Percentiles rank a stretch among this genome's conserved stretches.
Conservation (phyloP, 2,329 filamentous ascomycete species). For the Penicillium vulpinum region DNA sequence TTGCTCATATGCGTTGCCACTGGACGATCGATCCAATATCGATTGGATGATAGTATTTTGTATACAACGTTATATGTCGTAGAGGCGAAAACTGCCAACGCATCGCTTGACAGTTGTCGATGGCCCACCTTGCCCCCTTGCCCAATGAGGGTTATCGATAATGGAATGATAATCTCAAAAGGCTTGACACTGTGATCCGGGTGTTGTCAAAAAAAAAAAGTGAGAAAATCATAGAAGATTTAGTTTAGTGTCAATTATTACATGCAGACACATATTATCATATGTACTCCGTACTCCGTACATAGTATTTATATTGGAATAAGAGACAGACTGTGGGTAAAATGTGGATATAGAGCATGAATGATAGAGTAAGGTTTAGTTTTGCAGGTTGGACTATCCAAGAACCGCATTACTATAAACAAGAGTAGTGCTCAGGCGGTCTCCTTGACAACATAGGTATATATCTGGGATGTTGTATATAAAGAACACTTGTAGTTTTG, state of each 20-base stretch:
- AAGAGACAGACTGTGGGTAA: background rate
- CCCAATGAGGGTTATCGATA: background rate
- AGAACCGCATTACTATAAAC: slow-evolving; percentile 1
- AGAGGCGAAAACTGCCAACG: slow-evolving; percentile 8
- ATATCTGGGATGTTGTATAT: too few species aligned
- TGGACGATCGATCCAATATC: slow-evolving; percentile 6
- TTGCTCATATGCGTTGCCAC: slow-evolving; percentile 1
- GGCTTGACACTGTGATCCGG: background rate
- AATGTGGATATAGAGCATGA: slow-evolving; percentile 1
- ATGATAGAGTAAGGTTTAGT: slow-evolving; percentile 2
- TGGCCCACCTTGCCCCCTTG: background rate
- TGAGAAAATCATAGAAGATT: too few species aligned
- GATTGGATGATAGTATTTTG: slow-evolving; percentile 4
- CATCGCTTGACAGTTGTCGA: slow-evolving; percentile 12
- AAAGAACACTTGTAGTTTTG: too few species aligned
- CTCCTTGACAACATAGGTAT: too few species aligned
- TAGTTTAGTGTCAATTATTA: background rate
- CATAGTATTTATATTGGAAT: too few species aligned
- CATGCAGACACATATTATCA: too few species aligned
- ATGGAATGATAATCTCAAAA: background rate
- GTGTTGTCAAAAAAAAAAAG: background rate
- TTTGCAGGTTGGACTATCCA: background rate
- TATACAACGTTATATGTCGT: background rate
- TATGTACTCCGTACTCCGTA: too few species aligned
- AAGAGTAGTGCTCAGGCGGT: too few species aligned